These are phyloP conservation scores for Chaetomium globosum DNA, from an alignment of 2,329 filamentous ascomycete genomes.

Conservation along the genomic window DNA sequence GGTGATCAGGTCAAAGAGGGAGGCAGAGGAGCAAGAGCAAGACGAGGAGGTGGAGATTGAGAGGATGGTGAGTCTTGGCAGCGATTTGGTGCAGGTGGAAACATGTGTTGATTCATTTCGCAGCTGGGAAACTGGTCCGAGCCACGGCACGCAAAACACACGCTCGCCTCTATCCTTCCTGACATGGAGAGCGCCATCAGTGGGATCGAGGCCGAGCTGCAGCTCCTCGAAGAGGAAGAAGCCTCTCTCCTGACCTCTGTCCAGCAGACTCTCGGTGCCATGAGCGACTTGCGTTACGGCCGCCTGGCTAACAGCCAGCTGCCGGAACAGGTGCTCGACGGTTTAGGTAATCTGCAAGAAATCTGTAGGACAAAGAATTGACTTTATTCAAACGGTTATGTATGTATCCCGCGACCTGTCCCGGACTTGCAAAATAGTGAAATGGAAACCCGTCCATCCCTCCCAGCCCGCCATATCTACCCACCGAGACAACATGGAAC, in stretches of 20 bases:
- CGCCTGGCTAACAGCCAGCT: conserved; percentile 67
- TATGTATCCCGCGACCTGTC: conserved; percentile 3
- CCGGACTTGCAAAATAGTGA: conserved; percentile 4
- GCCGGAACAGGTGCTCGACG: conserved; percentile 67
- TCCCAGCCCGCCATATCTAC: conserved; percentile 13
- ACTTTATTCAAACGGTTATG: conserved; percentile 18
- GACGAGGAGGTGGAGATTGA: conserved; percentile 68
- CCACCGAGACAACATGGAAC: conserved; percentile 10
- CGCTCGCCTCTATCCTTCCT: conserved; percentile 64
- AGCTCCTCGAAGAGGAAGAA: conserved; percentile 66
- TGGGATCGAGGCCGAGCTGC: conserved; percentile 69
- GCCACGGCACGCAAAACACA: conserved; percentile 58
- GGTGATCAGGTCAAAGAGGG: conserved; percentile 57
- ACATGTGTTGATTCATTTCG: background rate
- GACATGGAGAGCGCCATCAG: conserved; percentile 69
- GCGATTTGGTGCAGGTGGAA: background rate
- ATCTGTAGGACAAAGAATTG: conserved; percentile 54
- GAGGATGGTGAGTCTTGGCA: conserved; percentile 49
- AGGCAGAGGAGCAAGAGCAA: conserved; percentile 56
- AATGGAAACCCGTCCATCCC: conserved; percentile 15
- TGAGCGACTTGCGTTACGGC: conserved; percentile 84
- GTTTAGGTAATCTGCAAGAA: conserved; percentile 65
- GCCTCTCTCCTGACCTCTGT: conserved; percentile 62
- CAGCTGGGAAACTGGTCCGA: conserved; percentile 60
- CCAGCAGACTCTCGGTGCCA: conserved; percentile 65